Evolutionary conservation across 208 protist species (phyloP).

Genomic region (Angomonas deanei): DNA sequence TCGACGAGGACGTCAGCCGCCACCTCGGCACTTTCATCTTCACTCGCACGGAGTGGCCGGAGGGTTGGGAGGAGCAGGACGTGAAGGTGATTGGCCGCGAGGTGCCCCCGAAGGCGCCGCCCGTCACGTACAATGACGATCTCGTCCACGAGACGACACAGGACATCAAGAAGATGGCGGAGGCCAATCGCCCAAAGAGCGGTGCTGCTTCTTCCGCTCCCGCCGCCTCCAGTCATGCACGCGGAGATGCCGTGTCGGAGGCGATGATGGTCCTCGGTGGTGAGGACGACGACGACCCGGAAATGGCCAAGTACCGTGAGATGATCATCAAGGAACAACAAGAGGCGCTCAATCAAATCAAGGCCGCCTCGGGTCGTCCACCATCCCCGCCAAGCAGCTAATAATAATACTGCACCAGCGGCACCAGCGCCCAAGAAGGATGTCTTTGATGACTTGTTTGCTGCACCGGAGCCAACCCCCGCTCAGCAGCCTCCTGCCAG

Average conservation of each 20-base stretch:
- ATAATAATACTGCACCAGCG: slow-evolving; percentile 1
- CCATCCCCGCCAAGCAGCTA: not conserved
- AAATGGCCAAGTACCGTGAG: slow-evolving; percentile 41
- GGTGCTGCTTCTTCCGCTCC: not conserved
- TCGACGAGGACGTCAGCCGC: slow-evolving; percentile 70
- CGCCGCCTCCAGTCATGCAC: not conserved
- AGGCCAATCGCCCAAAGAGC: not conserved
- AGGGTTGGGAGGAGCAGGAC: slow-evolving; percentile 86
- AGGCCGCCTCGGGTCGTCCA: slow-evolving; percentile 15
- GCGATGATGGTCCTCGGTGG: slow-evolving; percentile 56
- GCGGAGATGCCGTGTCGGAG: slow-evolving; percentile 26
- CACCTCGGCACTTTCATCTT: slow-evolving; percentile 86
- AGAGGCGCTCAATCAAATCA: slow-evolving; percentile 51
- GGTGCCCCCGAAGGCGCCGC: slow-evolving; percentile 44
- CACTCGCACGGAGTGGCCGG: slow-evolving; percentile 75
- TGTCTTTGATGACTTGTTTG: slow-evolving; percentile 76
- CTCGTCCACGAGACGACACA: slow-evolving; percentile 17
- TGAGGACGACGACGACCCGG: slow-evolving; percentile 41
- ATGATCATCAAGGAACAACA: slow-evolving; percentile 71
- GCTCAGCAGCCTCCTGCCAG: slow-evolving; percentile 7
- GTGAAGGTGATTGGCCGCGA: slow-evolving; percentile 72
- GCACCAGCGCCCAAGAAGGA: slow-evolving; percentile 30
- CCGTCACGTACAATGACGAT: slow-evolving; percentile 44
- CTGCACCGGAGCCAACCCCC: slow-evolving; percentile 19
- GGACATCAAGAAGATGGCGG: not conserved